These are phyloP conservation scores for Trichoderma asperellum DNA, from an alignment of 2,329 filamentous ascomycete species.

Conservation along the genomic window DNA sequence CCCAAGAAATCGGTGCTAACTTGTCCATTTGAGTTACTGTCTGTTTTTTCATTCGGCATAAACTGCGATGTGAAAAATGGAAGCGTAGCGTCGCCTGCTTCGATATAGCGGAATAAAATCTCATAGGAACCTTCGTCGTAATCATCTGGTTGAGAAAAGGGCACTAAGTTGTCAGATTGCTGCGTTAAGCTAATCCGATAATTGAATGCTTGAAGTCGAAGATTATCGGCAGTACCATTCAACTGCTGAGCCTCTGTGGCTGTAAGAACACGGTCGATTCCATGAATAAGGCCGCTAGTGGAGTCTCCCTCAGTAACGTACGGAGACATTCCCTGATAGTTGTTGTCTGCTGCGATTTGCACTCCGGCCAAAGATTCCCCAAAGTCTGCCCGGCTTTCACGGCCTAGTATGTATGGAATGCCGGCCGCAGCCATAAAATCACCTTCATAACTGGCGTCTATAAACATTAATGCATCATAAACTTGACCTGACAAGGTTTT, in stretches of 20 bases:
- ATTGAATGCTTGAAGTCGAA: constrained; percentile 29
- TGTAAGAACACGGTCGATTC: constrained; percentile 29
- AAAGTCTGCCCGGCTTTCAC: constrained; percentile 30
- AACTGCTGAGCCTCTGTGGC: not conserved
- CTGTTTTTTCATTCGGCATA: constrained; percentile 30
- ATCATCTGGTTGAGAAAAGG: constrained; percentile 23
- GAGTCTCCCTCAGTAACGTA: constrained; percentile 30
- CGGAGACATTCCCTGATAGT: constrained; percentile 30
- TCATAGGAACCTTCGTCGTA: constrained; percentile 27
- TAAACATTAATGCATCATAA: constrained; percentile 31
- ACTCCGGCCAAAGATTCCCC: constrained; percentile 30
- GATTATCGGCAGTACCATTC: constrained; percentile 22
- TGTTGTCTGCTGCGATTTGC: not conserved
- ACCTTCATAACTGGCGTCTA: constrained; percentile 37
- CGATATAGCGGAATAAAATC: constrained; percentile 28
- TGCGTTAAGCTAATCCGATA: constrained; percentile 28
- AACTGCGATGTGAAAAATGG: constrained; percentile 25
- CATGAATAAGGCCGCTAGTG: constrained; percentile 32
- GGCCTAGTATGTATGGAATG: constrained; percentile 30
- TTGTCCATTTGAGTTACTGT: constrained; percentile 30
- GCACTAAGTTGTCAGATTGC: constrained; percentile 16
- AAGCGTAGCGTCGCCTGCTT: constrained; percentile 15
- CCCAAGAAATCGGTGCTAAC: constrained; percentile 35
- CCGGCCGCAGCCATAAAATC: constrained; percentile 34
- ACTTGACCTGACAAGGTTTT: constrained; percentile 19